phyloP scores from a whole-genome alignment of 768 basidiomycete species.

The Termitomyces sp. region DNA sequence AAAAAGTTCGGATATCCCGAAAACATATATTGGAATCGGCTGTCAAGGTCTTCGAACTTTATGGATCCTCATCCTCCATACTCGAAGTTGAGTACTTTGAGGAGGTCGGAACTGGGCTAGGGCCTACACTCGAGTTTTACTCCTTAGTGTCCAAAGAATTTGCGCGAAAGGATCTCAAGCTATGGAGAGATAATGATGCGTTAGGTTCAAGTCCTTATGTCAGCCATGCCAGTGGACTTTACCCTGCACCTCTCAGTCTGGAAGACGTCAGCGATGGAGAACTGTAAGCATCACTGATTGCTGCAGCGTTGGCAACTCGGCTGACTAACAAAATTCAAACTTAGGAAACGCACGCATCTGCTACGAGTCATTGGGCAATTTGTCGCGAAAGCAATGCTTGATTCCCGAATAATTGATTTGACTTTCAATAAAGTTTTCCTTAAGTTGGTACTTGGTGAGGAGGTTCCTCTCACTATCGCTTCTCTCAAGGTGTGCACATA shows the following conservation, averaged over 20 bases:
- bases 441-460: conserved; percentile 82
- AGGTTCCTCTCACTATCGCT: conserved; percentile 79
- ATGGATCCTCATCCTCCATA: conserved; percentile 89
- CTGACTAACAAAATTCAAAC: neutral
- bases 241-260: conserved; percentile 75
- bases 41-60: conserved; percentile 94
- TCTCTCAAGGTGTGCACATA: conserved; percentile 59
- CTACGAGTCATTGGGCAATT: conserved; percentile 93
- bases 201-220: conserved; percentile 64
- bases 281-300: conserved; percentile 43
- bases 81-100: conserved; percentile 99
- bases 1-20: conserved; percentile 95
- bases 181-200: conserved; percentile 87
- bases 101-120: conserved; percentile 96
- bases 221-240: conserved; percentile 79
- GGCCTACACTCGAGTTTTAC: conserved; percentile 98
- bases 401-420: conserved; percentile 95
- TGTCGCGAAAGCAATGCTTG: conserved; percentile 93
- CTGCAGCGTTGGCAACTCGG: neutral
- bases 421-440: conserved; percentile 95
- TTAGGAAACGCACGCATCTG: conserved; percentile 78
- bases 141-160: conserved; percentile 96
- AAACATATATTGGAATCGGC: conserved; percentile 94
- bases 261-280: conserved; percentile 71
- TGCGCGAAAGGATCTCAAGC: conserved; percentile 77